Percentiles rank a stretch among this genome's conserved stretches.
phyloP scores from a whole-genome alignment of 2,329 filamentous ascomycete genomes.

The Proliferodiscus dingleyae region DNA sequence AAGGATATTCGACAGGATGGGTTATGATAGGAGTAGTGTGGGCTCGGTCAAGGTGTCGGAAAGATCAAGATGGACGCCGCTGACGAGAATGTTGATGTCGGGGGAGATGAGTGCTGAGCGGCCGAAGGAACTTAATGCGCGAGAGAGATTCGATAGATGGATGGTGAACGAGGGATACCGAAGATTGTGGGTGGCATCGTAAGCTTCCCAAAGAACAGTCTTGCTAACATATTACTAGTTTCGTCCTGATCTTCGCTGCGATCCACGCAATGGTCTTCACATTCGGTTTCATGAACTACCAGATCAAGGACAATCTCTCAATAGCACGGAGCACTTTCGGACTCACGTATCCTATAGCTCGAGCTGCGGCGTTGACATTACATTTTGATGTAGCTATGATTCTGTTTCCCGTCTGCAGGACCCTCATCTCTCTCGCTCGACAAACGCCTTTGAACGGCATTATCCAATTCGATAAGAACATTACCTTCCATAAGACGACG shows the following conservation, averaged over 20 bases:
- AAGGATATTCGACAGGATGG: conserved; percentile 23
- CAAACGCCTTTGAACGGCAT: conserved; percentile 81
- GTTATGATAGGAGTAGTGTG: conserved; percentile 23
- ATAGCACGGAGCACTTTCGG: conserved; percentile 64
- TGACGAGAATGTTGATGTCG: conserved; percentile 77
- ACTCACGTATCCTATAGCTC: conserved; percentile 70
- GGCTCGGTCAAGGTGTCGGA: conserved; percentile 52
- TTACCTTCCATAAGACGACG: conserved; percentile 79
- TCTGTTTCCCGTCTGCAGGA: conserved; percentile 77
- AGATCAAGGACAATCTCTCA: conserved; percentile 69
- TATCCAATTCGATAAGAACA: conserved; percentile 85
- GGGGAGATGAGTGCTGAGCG: conserved; percentile 75
- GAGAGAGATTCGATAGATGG: conserved; percentile 76
- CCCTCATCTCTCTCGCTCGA: conserved; percentile 73
- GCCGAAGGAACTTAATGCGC: conserved; percentile 61
- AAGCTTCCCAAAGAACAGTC: conserved; percentile 3
- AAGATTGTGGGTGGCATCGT: conserved; percentile 57
- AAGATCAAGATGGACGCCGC: conserved; percentile 74
- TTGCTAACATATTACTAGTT: conserved; percentile 45
- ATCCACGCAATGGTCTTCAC: conserved; percentile 72
- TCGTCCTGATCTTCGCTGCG: conserved; percentile 70
- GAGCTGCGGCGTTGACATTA: conserved; percentile 69
- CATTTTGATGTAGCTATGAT: conserved; percentile 79
- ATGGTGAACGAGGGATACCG: conserved; percentile 87
- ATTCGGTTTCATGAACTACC: conserved; percentile 76